Evolutionary conservation across 495 filamentous ascomycete genomes (phyloP).

Genomic region (Neurospora sp.): DNA sequence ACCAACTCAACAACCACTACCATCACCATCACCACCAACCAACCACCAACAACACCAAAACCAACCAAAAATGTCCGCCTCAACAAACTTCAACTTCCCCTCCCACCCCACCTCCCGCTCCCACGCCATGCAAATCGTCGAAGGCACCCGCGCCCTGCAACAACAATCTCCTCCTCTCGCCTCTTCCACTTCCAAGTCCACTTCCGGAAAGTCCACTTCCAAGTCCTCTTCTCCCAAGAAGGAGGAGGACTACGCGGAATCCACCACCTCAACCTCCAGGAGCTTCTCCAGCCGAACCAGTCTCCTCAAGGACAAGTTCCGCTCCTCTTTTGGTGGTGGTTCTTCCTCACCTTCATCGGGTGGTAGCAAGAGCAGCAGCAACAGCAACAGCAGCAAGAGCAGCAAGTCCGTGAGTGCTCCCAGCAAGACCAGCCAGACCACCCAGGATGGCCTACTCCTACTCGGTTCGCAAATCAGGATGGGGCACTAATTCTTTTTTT

Average conservation of each 20-base stretch:
- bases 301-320: constrained; percentile 13
- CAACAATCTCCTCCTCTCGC: background rate
- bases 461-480: background rate
- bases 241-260: constrained; percentile 5
- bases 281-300: constrained; percentile 12
- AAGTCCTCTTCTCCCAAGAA: background rate
- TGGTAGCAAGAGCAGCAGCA: background rate
- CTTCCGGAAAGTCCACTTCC: background rate
- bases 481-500: background rate
- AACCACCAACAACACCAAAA: background rate
- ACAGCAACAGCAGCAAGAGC: background rate
- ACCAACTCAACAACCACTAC: background rate
- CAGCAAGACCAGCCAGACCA: background rate
- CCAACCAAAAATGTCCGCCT: background rate
- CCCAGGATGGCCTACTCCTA: background rate
- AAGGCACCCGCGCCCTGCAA: background rate
- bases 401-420: too few relatives aligned
- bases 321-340: background rate
- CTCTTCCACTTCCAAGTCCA: background rate
- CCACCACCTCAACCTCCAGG: constrained; percentile 1
- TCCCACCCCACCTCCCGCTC: background rate
- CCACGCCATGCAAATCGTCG: background rate
- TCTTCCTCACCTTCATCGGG: background rate
- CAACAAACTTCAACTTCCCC: background rate
- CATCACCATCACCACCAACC: background rate